Evolutionary conservation across 2,329 filamentous ascomycete species (phyloP).

Genomic region (Sclerotinia subarctica): DNA sequence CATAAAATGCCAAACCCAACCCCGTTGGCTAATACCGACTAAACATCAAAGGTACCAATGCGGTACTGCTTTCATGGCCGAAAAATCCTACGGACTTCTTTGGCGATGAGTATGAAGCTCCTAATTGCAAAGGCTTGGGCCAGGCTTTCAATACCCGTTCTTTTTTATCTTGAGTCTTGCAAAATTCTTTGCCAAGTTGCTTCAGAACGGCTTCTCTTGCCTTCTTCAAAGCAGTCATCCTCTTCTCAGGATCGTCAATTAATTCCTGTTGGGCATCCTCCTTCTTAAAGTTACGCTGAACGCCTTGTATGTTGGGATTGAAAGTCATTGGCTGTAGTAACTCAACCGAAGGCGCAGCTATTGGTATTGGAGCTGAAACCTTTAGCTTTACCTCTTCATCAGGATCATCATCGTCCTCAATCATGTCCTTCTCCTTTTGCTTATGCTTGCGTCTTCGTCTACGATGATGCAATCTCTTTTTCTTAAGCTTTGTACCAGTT

Average conservation of each 20-base stretch:
- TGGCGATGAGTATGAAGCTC: constrained; percentile 27
- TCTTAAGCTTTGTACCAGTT: constrained; percentile 46
- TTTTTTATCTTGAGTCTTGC: constrained; percentile 32
- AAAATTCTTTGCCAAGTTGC: constrained; percentile 55
- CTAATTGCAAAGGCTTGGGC: constrained; percentile 13
- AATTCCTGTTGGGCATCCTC: constrained; percentile 55
- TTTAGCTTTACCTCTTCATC: constrained; percentile 7
- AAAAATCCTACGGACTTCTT: constrained; percentile 30
- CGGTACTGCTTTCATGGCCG: constrained; percentile 49
- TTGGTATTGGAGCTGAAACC: constrained; percentile 34
- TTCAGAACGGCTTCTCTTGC: constrained; percentile 59
- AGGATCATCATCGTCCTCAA: constrained; percentile 32
- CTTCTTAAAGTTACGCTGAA: constrained; percentile 56
- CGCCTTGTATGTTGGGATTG: constrained; percentile 50
- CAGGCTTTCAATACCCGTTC: constrained; percentile 13
- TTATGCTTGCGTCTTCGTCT: constrained; percentile 38
- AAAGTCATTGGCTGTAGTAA: constrained; percentile 57
- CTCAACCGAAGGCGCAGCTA: constrained; percentile 30
- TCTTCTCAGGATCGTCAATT: constrained; percentile 55
- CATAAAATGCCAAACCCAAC: constrained; percentile 10
- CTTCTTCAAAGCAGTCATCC: constrained; percentile 53
- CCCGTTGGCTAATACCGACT: constrained; percentile 41
- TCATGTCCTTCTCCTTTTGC: constrained; percentile 34
- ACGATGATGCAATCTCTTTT: constrained; percentile 41
- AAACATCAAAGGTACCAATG: constrained; percentile 59